Base-by-base conservation (phyloP, 1,284 basidiomycete genomes). In the Coriolopsis trogii region DNA sequence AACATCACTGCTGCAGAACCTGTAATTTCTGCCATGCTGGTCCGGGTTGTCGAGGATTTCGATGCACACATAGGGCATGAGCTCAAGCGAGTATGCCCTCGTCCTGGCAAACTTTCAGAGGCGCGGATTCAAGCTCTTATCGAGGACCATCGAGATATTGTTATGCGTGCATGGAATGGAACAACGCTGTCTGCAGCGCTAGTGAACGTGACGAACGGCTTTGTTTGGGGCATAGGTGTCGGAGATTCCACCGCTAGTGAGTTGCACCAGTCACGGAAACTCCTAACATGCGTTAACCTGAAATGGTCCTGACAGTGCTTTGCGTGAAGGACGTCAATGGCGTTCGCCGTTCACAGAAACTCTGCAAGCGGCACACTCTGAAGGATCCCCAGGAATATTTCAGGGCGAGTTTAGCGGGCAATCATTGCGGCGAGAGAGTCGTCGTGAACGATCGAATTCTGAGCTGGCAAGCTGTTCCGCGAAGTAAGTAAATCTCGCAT, bases 301-400 rank as follows among this genome's bases (percentile, higher is more conserved):
- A n/a, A n/a, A n/a, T 13, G 31, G 16, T 13, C 13, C 18, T 23
- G 13, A 23, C 25, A 54, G 46, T 36, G 2, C n/a, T 54, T 20
- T 54, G 43, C 9, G 33, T 29, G 1, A n/a, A 33, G 9, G 47
- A 29, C 7, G 2, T 6, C 6, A 43, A 49, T 23, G 52, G 51
- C 3, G 34, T 4, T 10, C 25, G 37, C 0, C 41, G 25, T 3
- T 41, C 23, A 1, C 41, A 53, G n/a, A 39, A 46, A 16, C 30
- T 53, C 3, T 52, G 45, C 18, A 39, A 25, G 2, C 10, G 36
- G 26, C 51, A 52, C 15, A 25, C 40, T 0, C 37, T 47, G 20
- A 37, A 47, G 16, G 33, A 52, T 16, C 51, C 45, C 13, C 8
- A 41, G 16, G 51, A 52, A 18, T 43, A 25, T 37, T n/a, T n/a